Conservation (phyloP, 495 filamentous ascomycete species). For the Neurospora cerealis region DNA sequence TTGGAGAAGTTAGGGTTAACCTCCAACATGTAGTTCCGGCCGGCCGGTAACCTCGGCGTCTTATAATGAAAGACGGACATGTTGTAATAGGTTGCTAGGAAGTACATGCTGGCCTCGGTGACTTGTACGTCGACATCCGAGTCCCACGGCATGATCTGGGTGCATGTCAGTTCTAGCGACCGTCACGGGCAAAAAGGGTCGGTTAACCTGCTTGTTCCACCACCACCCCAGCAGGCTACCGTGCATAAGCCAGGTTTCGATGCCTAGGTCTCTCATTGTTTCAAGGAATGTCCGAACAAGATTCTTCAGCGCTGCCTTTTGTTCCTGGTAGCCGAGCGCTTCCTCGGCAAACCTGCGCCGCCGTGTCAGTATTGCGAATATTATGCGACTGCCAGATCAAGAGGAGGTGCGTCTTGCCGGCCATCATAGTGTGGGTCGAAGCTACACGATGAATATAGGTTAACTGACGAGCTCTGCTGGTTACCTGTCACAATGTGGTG, state of each 20-base stretch:
- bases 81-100: constrained; percentile 55
- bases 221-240: constrained; percentile 21
- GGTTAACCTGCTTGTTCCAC: constrained; percentile 20
- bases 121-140: constrained; percentile 67
- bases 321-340: constrained; percentile 37
- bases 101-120: constrained; percentile 52
- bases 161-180: background rate
- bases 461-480: constrained; percentile 1
- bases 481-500: background rate
- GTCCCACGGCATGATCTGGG: constrained; percentile 61
- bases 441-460: constrained; percentile 19
- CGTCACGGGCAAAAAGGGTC: background rate
- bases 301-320: constrained; percentile 32
- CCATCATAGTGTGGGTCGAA: constrained; percentile 56
- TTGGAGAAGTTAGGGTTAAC: constrained; percentile 56
- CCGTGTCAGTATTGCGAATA: background rate
- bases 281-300: constrained; percentile 59
- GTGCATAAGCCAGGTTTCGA: constrained; percentile 23
- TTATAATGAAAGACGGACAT: constrained; percentile 50
- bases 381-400: background rate
- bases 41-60: constrained; percentile 27
- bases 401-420: constrained; percentile 28
- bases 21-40: constrained; percentile 56
- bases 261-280: constrained; percentile 42
- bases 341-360: constrained; percentile 38